These are phyloP conservation scores for Vigna nakashimae DNA, from an alignment of 306 rosid genomes.

Conservation along the genomic window DNA sequence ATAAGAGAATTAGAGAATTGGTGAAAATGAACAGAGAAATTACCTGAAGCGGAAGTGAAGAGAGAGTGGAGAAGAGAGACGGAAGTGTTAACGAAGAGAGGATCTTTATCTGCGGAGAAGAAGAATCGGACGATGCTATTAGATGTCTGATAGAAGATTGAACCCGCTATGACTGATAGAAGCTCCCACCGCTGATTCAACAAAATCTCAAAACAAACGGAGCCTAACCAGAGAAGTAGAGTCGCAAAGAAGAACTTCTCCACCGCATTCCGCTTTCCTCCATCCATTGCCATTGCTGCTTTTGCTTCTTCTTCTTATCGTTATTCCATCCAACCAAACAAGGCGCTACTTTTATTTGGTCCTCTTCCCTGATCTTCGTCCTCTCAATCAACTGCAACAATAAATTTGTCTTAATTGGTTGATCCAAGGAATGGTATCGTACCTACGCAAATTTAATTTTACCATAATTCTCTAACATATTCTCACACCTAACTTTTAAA, in stretches of 20 bases:
- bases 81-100: conserved; percentile 81
- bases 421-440: background rate
- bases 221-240: conserved; percentile 64
- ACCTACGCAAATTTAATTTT: no score
- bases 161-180: conserved; percentile 62
- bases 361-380: background rate
- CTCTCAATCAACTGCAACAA: no score
- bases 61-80: conserved; percentile 89
- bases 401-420: background rate
- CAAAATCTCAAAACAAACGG: conserved; percentile 60
- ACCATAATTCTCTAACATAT: no score
- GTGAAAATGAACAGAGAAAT: conserved; percentile 5
- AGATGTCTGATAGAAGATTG: conserved; percentile 67
- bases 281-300: conserved; percentile 43
- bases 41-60: conserved; percentile 78
- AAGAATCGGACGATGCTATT: conserved; percentile 60
- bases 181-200: conserved; percentile 61
- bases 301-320: background rate
- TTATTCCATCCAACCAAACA: background rate
- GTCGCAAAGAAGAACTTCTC: conserved; percentile 68
- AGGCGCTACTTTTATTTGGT: no score
- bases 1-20: no score
- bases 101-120: conserved; percentile 50
- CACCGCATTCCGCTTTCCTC: conserved; percentile 38
- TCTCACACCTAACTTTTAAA: no score